Base-by-base conservation (phyloP, 2,329 filamentous ascomycete genomes). In the Aspergillus brunneoviolaceus region DNA sequence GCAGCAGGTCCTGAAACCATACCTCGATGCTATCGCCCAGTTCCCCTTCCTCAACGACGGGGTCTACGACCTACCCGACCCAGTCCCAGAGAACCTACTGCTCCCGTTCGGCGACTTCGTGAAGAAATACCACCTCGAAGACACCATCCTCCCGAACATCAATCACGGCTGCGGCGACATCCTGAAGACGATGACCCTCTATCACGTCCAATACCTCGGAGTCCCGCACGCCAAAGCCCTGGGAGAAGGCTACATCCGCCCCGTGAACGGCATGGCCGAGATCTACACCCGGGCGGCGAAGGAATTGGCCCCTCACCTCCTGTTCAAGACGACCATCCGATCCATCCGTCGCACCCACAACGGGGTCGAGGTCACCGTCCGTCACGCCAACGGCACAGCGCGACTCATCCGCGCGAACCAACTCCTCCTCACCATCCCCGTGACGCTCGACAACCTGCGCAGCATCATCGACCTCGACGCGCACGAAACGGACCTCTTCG, bases 11-110 rank as follows among this genome's bases (percentile, higher is more conserved):
- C 62, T 66, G 23, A 61, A 61, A 52, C 60, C 63, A n/a, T 66
- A 66, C 48, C 51, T 66, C 19, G 47, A 61, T 19, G 62, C 65
- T 3, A 60, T 66, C 35, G 53, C 63, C 49, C 64, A 61, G 4
- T 65, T 52, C 7, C 64, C 65, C 3, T 60, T 63, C 7, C 65
- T 65, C 51, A 60, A 53, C 60, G 59, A 67, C 25, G 66, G 66
- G 29, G 63, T 64, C 2, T 45, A 45, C 39, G 16, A 45, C 39
- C 11, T 55, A 19, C 60, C 63, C 4, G 59, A 33, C 1, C 50
- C 61, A 16, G 66, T 70, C 23, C 69, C 69, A 1, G 64, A 61
- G n/a, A 67, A 69, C 19, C 57, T 69, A 27, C 50, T 66, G 16
- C 45, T 68, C 23, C 60, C 67, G 2, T 69, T 67, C 55, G 65